Conservation (phyloP, 257 asterid species). For the Jacaranda copaia region DNA sequence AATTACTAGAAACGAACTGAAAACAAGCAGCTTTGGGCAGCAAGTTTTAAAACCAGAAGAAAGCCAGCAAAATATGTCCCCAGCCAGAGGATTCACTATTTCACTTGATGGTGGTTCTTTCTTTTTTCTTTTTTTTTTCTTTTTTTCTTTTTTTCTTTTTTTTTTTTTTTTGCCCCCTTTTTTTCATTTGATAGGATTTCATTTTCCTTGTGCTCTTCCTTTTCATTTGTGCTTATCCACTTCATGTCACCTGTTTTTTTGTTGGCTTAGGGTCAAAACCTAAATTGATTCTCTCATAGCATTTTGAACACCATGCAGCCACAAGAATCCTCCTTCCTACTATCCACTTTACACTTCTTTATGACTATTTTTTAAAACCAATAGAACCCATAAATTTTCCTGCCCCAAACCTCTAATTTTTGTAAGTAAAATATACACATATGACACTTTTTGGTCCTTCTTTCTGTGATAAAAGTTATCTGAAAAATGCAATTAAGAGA, state of each 20-base stretch:
- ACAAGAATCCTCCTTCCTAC: neutral
- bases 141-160: too few relatives aligned
- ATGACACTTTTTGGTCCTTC: neutral
- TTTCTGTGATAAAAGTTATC: neutral
- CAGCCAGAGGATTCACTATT: conserved; percentile 24
- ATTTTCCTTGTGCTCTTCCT: neutral
- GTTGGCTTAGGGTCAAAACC: conserved; percentile 37
- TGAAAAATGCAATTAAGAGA: too few relatives aligned
- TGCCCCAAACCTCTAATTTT: neutral
- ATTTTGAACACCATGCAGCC: conserved; percentile 22
- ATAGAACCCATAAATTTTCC: neutral
- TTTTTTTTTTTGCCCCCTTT: too few relatives aligned
- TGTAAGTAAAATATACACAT: neutral
- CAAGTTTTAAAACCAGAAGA: conserved; percentile 27
- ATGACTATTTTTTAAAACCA: too few relatives aligned
- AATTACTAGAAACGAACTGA: conserved; percentile 25
- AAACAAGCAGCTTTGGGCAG: conserved; percentile 15
- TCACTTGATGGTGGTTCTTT: too few relatives aligned
- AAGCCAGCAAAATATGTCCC: conserved; percentile 41
- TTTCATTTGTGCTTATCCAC: conserved; percentile 37
- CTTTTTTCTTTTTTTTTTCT: too few relatives aligned
- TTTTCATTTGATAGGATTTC: too few relatives aligned
- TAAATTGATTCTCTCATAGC: conserved; percentile 27
- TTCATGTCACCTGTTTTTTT: conserved; percentile 27
- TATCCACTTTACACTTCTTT: neutral